phyloP scores from a whole-genome alignment of 1,284 basidiomycete genomes.

The Wallemia mellicola region DNA sequence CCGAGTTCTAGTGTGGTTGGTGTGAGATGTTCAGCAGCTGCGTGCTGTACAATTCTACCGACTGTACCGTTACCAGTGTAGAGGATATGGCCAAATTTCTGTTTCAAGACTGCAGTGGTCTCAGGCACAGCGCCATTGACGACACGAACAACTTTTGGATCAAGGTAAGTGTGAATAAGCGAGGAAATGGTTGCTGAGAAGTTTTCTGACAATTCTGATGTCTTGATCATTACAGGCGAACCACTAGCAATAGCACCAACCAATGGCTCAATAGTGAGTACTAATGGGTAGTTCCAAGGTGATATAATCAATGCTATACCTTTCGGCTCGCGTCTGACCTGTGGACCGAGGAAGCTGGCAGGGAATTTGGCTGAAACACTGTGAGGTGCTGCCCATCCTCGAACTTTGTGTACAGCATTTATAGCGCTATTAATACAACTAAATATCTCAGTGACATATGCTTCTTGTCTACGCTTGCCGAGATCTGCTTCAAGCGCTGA shows the following conservation, averaged over 20 bases:
- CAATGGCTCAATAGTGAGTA: constrained; percentile 25
- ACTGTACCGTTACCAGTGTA: constrained; percentile 25
- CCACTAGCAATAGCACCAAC: constrained; percentile 53
- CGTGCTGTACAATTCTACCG: constrained; percentile 42
- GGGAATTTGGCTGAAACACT: constrained; percentile 10
- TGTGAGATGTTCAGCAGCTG: constrained; percentile 59
- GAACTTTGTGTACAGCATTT: constrained; percentile 2
- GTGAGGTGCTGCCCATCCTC: constrained; percentile 13
- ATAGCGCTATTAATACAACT: constrained; percentile 3
- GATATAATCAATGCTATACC: constrained; percentile 19
- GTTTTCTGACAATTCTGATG: constrained; percentile 44
- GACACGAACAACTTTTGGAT: constrained; percentile 34
- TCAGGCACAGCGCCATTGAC: constrained; percentile 48
- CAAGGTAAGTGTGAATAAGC: constrained; percentile 50
- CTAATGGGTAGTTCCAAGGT: constrained; percentile 28
- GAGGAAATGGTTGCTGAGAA: constrained; percentile 35
- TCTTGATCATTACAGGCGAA: constrained; percentile 40
- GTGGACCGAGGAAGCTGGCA: constrained; percentile 10
- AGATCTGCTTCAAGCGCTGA: constrained; percentile 25
- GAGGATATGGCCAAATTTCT: constrained; percentile 50
- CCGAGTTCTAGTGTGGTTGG: constrained; percentile 50
- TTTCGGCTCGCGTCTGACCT: constrained; percentile 13
- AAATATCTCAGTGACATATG: constrained; percentile 15
- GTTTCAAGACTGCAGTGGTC: constrained; percentile 42
- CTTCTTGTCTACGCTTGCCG: constrained; percentile 23